Conservation (phyloP, 2,329 filamentous ascomycete genomes). For the Gliomastix tumulicola region DNA sequence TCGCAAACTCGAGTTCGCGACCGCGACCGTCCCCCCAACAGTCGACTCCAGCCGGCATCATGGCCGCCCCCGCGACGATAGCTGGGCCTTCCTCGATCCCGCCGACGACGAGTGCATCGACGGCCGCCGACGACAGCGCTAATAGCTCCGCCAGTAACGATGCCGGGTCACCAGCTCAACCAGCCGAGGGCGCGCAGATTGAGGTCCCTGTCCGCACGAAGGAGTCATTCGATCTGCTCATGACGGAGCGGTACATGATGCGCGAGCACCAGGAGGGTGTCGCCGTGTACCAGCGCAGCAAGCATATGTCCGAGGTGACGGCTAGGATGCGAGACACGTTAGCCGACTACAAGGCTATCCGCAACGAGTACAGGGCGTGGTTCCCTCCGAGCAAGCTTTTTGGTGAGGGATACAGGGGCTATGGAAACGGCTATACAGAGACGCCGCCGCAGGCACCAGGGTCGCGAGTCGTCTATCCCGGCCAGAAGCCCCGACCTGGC, state of each 20-base stretch:
- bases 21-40: no score
- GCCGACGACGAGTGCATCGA: constrained; percentile 16
- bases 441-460: constrained; percentile 53
- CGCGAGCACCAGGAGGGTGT: constrained; percentile 29
- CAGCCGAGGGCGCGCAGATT: not conserved
- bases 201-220: constrained; percentile 42
- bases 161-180: not conserved
- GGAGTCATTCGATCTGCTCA: constrained; percentile 44
- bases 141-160: constrained; percentile 1
- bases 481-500: constrained; percentile 67
- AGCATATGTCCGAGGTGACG: constrained; percentile 49
- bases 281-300: constrained; percentile 15
- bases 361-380: constrained; percentile 45
- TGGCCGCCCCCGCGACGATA: constrained; percentile 33
- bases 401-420: constrained; percentile 77
- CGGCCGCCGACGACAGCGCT: constrained; percentile 13
- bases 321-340: constrained; percentile 60
- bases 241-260: constrained; percentile 46
- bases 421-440: constrained; percentile 81
- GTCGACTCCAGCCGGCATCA: no score
- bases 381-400: constrained; percentile 53
- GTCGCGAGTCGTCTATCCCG: constrained; percentile 74
- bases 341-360: constrained; percentile 59
- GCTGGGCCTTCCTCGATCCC: no score
- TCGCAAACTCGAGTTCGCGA: no score